A percentile compares a stretch with the other conserved stretches of the same genome.
Conservation (phyloP, 164 flowering plant genomes). For the Aristolochia contorta region DNA sequence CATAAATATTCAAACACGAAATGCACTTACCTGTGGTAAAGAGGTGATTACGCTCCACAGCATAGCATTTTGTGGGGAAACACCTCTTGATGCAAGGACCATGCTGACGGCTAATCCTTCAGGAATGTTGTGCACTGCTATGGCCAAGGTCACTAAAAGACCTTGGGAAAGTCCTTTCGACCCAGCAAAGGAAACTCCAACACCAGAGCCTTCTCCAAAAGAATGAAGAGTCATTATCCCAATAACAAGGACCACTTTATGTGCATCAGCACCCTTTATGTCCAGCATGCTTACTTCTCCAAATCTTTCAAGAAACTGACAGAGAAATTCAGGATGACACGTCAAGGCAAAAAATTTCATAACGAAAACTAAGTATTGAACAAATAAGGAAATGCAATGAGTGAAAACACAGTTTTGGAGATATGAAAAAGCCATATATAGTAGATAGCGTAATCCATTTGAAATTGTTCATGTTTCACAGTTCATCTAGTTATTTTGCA, state of each 20-base stretch:
- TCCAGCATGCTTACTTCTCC: constrained; percentile 99
- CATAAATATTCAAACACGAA: not conserved
- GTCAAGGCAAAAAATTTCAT: too few relatives aligned
- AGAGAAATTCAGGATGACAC: constrained; percentile 5
- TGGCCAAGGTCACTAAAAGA: constrained; percentile 84
- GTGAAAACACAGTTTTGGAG: too few relatives aligned
- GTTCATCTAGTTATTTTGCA: too few relatives aligned
- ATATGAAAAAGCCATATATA: too few relatives aligned
- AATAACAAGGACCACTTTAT: constrained; percentile 85
- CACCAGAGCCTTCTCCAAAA: constrained; percentile 99
- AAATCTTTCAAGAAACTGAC: constrained; percentile 81
- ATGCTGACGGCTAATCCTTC: constrained; percentile 99
- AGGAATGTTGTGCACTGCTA: constrained; percentile 98
- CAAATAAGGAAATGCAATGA: too few relatives aligned
- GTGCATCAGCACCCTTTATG: constrained; percentile 96
- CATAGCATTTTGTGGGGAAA: constrained; percentile 97
- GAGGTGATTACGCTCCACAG: constrained; percentile 97
- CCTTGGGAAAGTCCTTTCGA: constrained; percentile 97
- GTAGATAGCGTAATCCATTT: too few relatives aligned
- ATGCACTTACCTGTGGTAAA: constrained; percentile 70
- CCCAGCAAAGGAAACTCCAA: constrained; percentile 99
- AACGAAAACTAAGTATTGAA: too few relatives aligned
- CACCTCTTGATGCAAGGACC: constrained; percentile 96
- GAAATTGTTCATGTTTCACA: too few relatives aligned
- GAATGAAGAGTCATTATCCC: constrained; percentile 99